Base-by-base conservation (phyloP, 129 eudicot genomes). In the Ambrosia artemisiifolia region DNA sequence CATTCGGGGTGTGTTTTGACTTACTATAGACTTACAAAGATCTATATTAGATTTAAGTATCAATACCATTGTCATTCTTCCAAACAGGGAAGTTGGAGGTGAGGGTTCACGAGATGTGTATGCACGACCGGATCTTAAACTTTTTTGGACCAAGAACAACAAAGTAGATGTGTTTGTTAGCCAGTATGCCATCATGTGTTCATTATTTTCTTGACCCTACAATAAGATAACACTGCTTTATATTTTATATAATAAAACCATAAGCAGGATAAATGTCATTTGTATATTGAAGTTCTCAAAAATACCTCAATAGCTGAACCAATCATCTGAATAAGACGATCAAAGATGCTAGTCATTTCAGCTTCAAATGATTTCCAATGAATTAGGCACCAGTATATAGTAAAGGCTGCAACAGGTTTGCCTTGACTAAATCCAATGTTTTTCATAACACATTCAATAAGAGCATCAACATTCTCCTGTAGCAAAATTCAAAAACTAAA, bases 321-420 rank as follows among this genome's bases (percentile, higher is more conserved):
- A 56, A 94, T 85, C 97, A 90, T 90, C 76, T 94, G 97, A 77
- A 94, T 90, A 79, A 94, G 91, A 76, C 98, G 97, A 85, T 94
- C 98, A 86, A 94, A 94, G 69, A 94, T 93, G 32, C 93, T 90
- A 14, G 98, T 94, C 47, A 88, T 83, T 77, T 94, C 98, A 0
- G 97, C 97, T 90, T 94, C 98, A 84, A 94, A 90, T 18, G 97
- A 94, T 82, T 90, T 94, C 98, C 98, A 94, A 76, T 94, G 96
- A 67, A 94, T 83, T 77, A 94, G 98, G 44, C 97, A 94, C 77
- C 90, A 90, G 81, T 90, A 94, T 24, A 94, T 94, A 11, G 97
- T 90, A 79, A 85, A 94, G 19, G 98, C 98, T 6, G 98, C 97
- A 67, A 90, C 91, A 33, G 98, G 98, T 83, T 88, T 94, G 16